These are phyloP conservation scores for Leucogyrophana mollusca DNA, from an alignment of 768 basidiomycete species.

Conservation along the genomic window DNA sequence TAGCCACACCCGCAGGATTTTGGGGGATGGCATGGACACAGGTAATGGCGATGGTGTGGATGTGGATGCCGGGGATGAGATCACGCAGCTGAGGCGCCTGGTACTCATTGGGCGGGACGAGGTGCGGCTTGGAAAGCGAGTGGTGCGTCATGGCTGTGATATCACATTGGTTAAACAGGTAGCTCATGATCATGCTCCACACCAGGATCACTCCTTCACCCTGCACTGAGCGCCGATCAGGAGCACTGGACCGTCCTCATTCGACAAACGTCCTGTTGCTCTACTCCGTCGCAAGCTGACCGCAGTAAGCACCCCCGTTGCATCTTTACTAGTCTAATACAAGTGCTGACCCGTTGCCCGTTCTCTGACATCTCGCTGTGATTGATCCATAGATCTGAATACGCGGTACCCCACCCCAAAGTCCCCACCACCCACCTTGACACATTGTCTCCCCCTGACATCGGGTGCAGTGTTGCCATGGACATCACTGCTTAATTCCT, in stretches of 20 bases:
- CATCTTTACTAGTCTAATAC: too few relatives aligned
- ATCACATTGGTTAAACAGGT: not conserved
- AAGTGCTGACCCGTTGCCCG: too few relatives aligned
- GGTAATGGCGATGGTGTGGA: too few relatives aligned
- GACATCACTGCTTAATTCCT: conserved; percentile 46
- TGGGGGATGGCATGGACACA: conserved; percentile 34
- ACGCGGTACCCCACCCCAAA: conserved; percentile 46
- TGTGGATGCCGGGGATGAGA: conserved; percentile 42
- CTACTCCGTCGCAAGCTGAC: conserved; percentile 44
- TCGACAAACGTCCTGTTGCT: conserved; percentile 51
- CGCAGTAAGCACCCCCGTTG: conserved; percentile 43
- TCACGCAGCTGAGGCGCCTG: conserved; percentile 63
- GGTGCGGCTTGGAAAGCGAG: conserved; percentile 27
- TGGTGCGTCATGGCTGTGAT: not conserved
- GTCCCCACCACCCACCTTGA: conserved; percentile 50
- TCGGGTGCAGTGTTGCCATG: conserved; percentile 29
- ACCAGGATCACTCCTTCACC: conserved; percentile 41
- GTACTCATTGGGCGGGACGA: conserved; percentile 53
- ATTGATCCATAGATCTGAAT: conserved; percentile 40
- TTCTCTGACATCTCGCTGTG: too few relatives aligned
- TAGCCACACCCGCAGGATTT: too few relatives aligned
- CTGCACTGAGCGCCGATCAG: conserved; percentile 34
- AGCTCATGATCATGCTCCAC: conserved; percentile 1
- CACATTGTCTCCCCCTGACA: conserved; percentile 4
- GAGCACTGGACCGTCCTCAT: conserved; percentile 65